Evolutionary conservation across 768 basidiomycete genomes (phyloP).

Genomic region (Leccinum disarticulatum): DNA sequence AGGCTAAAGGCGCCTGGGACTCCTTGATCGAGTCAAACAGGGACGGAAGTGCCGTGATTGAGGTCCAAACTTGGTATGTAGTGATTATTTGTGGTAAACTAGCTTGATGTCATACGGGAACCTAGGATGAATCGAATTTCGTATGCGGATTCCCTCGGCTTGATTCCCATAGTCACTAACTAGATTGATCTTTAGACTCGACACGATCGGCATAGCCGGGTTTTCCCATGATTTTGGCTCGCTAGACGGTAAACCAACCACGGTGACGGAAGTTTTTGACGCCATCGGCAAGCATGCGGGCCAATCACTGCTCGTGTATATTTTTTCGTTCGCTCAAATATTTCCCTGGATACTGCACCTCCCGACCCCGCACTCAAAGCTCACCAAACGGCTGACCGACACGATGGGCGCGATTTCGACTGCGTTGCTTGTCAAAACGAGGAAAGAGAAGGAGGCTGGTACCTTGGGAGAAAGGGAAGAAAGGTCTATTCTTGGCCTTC

Average conservation of each 20-base stretch:
- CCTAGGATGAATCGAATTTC: constrained; percentile 46
- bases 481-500: constrained; percentile 39
- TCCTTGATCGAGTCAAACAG: constrained; percentile 22
- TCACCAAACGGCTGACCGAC: constrained; percentile 26
- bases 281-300: constrained; percentile 15
- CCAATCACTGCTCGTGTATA: constrained; percentile 1
- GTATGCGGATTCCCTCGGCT: constrained; percentile 23
- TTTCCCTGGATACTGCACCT: constrained; percentile 34
- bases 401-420: constrained; percentile 36
- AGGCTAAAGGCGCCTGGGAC: constrained; percentile 37
- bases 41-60: constrained; percentile 36
- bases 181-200: constrained; percentile 31
- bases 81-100: background rate
- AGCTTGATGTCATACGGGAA: background rate
- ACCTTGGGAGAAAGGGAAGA: constrained; percentile 32
- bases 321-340: constrained; percentile 26
- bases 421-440: constrained; percentile 31
- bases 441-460: constrained; percentile 34
- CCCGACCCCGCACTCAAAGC: constrained; percentile 30
- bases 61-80: constrained; percentile 49
- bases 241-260: constrained; percentile 35
- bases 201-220: constrained; percentile 45
- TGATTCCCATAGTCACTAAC: background rate
- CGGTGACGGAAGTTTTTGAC: constrained; percentile 30
- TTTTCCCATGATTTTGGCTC: constrained; percentile 47